A percentile compares a stretch with the other conserved stretches of the same genome.
phyloP scores from a whole-genome alignment of 345 rosid genomes.

The Brassica juncea region DNA sequence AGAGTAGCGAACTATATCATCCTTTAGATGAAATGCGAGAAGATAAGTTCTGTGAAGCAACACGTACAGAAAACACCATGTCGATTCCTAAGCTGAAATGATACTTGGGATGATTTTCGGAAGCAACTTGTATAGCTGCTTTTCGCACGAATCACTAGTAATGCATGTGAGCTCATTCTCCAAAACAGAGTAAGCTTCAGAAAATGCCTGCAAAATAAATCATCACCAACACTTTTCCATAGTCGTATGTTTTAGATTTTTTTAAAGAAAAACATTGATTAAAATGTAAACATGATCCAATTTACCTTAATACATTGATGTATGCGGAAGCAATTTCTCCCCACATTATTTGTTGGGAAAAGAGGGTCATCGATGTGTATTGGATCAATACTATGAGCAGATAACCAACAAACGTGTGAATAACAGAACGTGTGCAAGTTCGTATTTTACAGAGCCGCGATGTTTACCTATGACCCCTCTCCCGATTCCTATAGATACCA shows the following conservation, averaged over 20 bases:
- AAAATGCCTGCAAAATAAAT: constrained; percentile 73
- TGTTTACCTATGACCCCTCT: constrained; percentile 87
- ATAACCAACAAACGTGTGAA: constrained; percentile 23
- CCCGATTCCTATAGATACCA: constrained; percentile 84
- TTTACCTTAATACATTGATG: constrained; percentile 97
- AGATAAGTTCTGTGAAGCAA: constrained; percentile 20
- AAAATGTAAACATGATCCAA: constrained; percentile 21
- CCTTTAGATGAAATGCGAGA: neutral
- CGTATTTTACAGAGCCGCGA: constrained; percentile 13
- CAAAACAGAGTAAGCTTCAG: constrained; percentile 83
- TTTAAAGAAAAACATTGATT: neutral
- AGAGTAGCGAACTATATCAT: constrained; percentile 3
- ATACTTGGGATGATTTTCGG: constrained; percentile 79
- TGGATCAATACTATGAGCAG: constrained; percentile 75
- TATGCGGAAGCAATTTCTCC: constrained; percentile 97
- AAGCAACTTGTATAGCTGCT: constrained; percentile 55
- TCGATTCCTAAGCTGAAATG: constrained; percentile 31
- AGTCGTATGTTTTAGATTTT: neutral
- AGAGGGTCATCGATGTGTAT: constrained; percentile 95
- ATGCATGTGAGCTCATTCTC: constrained; percentile 71
- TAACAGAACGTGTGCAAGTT: constrained; percentile 18
- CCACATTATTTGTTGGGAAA: constrained; percentile 89
- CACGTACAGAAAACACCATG: constrained; percentile 21
- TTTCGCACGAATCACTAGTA: constrained; percentile 47
- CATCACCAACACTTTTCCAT: neutral